phyloP scores from a whole-genome alignment of 2,329 filamentous ascomycete genomes.

The Apiospora phragmitis region DNA sequence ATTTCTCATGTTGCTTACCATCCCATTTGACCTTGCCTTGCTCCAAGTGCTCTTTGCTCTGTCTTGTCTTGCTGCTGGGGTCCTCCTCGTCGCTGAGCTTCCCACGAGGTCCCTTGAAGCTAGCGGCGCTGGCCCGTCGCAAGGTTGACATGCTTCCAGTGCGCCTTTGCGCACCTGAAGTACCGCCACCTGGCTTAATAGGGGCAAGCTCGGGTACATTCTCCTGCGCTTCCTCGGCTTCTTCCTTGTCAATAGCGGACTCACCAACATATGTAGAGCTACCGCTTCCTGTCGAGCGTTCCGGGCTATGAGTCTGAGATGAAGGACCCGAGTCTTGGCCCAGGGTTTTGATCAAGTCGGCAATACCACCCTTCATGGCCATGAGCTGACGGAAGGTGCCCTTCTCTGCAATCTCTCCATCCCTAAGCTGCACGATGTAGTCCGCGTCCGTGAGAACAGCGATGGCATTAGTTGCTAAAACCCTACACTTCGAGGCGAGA shows the following conservation, averaged over 20 bases:
- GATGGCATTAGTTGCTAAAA: slow-evolving; percentile 94
- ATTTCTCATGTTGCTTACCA: slow-evolving; percentile 31
- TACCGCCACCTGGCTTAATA: slow-evolving; percentile 57
- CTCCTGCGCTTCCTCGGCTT: slow-evolving; percentile 79
- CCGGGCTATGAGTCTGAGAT: slow-evolving; percentile 43
- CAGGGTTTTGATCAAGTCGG: slow-evolving; percentile 78
- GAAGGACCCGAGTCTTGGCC: slow-evolving; percentile 54
- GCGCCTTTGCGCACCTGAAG: slow-evolving; percentile 53
- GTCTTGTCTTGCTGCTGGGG: slow-evolving; percentile 72
- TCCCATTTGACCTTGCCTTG: slow-evolving; percentile 98
- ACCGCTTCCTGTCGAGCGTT: slow-evolving; percentile 50
- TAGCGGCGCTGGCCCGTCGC: slow-evolving; percentile 87
- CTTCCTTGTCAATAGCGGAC: slow-evolving; percentile 56
- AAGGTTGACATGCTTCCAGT: slow-evolving; percentile 77
- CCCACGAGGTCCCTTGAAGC: slow-evolving; percentile 81
- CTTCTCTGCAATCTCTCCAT: slow-evolving; percentile 80
- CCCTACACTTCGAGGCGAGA: slow-evolving; percentile 80
- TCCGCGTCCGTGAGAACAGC: slow-evolving; percentile 86
- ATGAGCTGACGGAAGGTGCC: slow-evolving; percentile 90
- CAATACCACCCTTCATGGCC: slow-evolving; percentile 90
- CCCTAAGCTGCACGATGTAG: slow-evolving; percentile 81
- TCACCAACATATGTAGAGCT: slow-evolving; percentile 58
- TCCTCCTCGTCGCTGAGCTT: slow-evolving; percentile 85
- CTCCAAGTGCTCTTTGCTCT: slow-evolving; percentile 84
- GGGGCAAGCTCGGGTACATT: slow-evolving; percentile 73